Evolutionary conservation across 345 rosid genomes (phyloP), one percentile per base, ranked within the genome.

Genomic region (Punica granatum): DNA sequence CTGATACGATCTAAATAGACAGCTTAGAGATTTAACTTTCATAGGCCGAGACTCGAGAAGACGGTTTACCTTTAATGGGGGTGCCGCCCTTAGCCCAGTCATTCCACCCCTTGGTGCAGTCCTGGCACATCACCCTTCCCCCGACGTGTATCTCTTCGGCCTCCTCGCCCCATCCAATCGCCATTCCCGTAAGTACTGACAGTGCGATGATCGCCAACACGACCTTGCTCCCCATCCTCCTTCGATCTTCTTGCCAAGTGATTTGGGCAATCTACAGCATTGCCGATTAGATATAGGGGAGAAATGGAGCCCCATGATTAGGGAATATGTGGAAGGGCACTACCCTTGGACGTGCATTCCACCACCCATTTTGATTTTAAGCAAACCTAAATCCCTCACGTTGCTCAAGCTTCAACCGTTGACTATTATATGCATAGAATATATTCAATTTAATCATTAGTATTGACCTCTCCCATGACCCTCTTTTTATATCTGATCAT

Each of bases 91-190:
- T 68, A 31, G 78, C 70, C 92, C 93, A 92, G 53, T 89, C 75
- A 5, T 71, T 56, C 64, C 82, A 89, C 76, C 79, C 74, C 62
- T 85, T 81, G 75, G 82, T 66, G 80, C 98, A 92, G 71, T 89
- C 96, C 67, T 89, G 98, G 75, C 94, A 92, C 75, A 84, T 35
- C 1, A 89, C 88, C 73, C 83, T 81, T 0, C 98, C 98, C 23
- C 78, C 69, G 18, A 89, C 84, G 58, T 89, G 88, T 42, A 88
- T 77, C 73, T 80, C 72, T 53, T 72, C 79, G 65, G 65, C 39
- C 8, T 62, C 65, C 65, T 62, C 28, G 28, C 39, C 28, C 65
- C 65, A 62, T 6, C 43, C 65, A 10, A 19, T 76, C 71, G 80
- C 83, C 34, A 31, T 32, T 53, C 31, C 30, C 3, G 59, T 3